phyloP scores from a whole-genome alignment of 2,329 filamentous ascomycete genomes.

The Aspergillus pseudotamarii region DNA sequence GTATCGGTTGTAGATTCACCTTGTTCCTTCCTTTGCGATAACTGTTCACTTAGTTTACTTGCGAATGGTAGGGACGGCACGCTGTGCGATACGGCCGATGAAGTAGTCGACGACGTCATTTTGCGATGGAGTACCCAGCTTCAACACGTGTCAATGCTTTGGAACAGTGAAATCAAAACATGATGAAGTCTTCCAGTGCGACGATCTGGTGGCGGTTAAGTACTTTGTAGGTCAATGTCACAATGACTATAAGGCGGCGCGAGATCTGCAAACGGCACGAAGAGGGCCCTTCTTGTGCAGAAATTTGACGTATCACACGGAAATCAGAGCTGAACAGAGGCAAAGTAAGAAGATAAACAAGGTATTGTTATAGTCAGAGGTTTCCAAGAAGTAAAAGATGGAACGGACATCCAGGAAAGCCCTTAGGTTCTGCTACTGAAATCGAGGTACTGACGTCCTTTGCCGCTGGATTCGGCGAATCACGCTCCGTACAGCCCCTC shows the following conservation, averaged over 20 bases:
- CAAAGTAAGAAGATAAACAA: neutral
- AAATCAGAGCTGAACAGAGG: neutral
- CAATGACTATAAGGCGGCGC: neutral
- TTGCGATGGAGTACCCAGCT: constrained; percentile 14
- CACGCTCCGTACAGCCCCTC: constrained; percentile 1
- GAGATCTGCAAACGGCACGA: neutral
- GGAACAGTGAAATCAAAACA: constrained; percentile 7
- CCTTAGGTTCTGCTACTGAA: neutral
- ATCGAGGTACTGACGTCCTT: constrained; percentile 4
- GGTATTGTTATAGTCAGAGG: neutral
- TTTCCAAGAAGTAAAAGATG: neutral
- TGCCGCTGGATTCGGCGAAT: constrained; percentile 1
- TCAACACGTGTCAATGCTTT: constrained; percentile 8
- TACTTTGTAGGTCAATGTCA: no score
- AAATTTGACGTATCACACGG: neutral
- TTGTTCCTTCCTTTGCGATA: constrained; percentile 30
- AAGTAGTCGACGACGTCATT: constrained; percentile 24
- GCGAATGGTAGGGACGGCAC: constrained; percentile 30
- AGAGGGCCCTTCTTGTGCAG: neutral
- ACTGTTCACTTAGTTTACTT: constrained; percentile 42
- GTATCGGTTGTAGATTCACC: constrained; percentile 17
- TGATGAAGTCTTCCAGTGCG: constrained; percentile 2
- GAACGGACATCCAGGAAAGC: neutral
- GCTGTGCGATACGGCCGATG: constrained; percentile 26
- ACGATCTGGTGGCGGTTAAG: neutral